Evolutionary conservation across 441 rosid genomes (phyloP), one percentile per base, ranked within the genome.

Genomic region (Heliophila coronopifolia): DNA sequence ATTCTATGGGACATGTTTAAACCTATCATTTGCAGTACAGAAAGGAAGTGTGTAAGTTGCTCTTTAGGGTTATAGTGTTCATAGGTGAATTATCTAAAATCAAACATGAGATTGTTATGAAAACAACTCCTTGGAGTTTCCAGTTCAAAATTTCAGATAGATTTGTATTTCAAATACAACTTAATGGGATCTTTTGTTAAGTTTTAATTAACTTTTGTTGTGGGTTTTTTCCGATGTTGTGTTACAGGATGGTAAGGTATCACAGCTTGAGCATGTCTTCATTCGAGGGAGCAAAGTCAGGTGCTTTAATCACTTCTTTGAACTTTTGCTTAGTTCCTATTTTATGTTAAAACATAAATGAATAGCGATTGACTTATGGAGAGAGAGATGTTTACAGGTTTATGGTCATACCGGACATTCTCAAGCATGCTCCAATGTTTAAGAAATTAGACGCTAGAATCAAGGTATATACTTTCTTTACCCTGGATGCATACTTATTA

Each of bases 251-350:
- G 96, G 99, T 49, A 88, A 86, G 76, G 77, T 86, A 38, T 86
- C 99, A 19, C 94, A 80, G 71, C 99, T 93, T 66, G 99, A 93
- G 76, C 99, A 88, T 73, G 86, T 93, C 39, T 88, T 93, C 42
- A 86, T 93, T 28, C 80, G 99, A 34, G 97, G 99, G 43, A 88
- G 97, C 72, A 93, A 93, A 93, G 99, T 93, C 79, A 84, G 98
- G 96, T 90, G 65, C 58, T 15, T 3, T 13, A 6, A 26, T 20
- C 41, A 57, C 48, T 55, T 39, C 43, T 39, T 9, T 26, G 26
- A 12, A 14, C 36, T 30, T 49, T 9, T 58, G 23, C 35, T 14
- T 19, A 32, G 43, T 33, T 27, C 9, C 5, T 52, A 0, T 31
- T 14, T 10, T 58, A n/a, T 30, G 6, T 47, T 33, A 27, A 28